These are phyloP conservation scores for Trametes punicea DNA, from an alignment of 768 basidiomycete genomes.

Conservation along the genomic window DNA sequence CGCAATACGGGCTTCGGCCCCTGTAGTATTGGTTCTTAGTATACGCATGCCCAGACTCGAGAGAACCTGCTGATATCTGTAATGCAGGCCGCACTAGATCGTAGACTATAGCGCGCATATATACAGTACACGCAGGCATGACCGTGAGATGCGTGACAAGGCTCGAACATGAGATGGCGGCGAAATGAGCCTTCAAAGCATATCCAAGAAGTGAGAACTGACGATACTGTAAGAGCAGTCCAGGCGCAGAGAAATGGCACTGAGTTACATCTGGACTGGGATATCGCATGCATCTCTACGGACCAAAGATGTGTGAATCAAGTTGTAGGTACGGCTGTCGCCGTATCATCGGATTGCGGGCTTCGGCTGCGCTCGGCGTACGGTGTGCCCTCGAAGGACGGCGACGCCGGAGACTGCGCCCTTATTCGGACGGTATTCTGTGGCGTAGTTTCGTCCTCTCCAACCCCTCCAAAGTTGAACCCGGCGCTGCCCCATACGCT, in stretches of 20 bases:
- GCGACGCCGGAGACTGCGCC: slow-evolving; percentile 22
- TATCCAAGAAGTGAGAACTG: not conserved
- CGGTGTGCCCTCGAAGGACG: slow-evolving; percentile 20
- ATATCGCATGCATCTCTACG: not conserved
- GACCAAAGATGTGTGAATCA: not conserved
- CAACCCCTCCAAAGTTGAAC: not conserved
- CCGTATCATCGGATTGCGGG: slow-evolving; percentile 31
- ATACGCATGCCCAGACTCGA: too few relatives aligned
- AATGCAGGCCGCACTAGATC: slow-evolving; percentile 14
- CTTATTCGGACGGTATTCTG: slow-evolving; percentile 37
- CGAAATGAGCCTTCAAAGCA: not conserved
- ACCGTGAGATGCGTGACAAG: not conserved
- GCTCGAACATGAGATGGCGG: not conserved
- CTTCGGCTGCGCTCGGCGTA: slow-evolving; percentile 28
- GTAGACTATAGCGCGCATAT: slow-evolving; percentile 18
- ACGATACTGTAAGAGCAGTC: not conserved
- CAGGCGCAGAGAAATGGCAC: not conserved
- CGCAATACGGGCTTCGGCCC: slow-evolving; percentile 61
- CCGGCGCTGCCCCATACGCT: slow-evolving; percentile 8
- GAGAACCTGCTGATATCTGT: too few relatives aligned
- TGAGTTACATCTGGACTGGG: not conserved
- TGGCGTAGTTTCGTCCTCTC: slow-evolving; percentile 42
- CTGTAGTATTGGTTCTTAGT: slow-evolving; percentile 1
- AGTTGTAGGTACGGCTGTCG: slow-evolving; percentile 18
- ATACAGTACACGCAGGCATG: slow-evolving; percentile 6